These are phyloP conservation scores for Nannizziopsis barbatae DNA, from an alignment of 2,329 filamentous ascomycete genomes.

Conservation along the genomic window DNA sequence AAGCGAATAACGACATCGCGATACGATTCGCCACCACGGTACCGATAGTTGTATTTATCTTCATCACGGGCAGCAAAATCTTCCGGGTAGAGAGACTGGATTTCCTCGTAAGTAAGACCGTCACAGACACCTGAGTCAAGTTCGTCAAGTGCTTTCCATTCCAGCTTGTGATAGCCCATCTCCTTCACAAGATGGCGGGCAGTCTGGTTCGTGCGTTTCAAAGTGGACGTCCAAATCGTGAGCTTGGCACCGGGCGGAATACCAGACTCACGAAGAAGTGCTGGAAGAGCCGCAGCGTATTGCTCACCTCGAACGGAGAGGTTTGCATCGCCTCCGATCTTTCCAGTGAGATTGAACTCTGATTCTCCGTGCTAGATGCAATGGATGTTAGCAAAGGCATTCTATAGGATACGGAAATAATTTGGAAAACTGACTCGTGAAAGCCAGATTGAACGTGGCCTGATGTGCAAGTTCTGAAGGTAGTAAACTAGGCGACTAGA, in stretches of 20 bases:
- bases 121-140: slow-evolving; percentile 95
- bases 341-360: slow-evolving; percentile 75
- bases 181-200: slow-evolving; percentile 66
- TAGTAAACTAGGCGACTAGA: slow-evolving; percentile 97
- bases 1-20: slow-evolving; percentile 94
- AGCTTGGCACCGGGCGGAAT: slow-evolving; percentile 56
- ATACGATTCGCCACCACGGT: slow-evolving; percentile 90
- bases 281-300: slow-evolving; percentile 75
- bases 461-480: slow-evolving; percentile 96
- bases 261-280: slow-evolving; percentile 73
- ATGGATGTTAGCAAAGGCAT: slow-evolving; percentile 16
- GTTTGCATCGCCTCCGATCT: slow-evolving; percentile 85
- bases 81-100: slow-evolving; percentile 79
- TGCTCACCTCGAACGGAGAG: slow-evolving; percentile 76
- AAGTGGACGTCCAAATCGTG: slow-evolving; percentile 64
- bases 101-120: slow-evolving; percentile 89
- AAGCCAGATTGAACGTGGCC: slow-evolving; percentile 89
- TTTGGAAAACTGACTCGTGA: slow-evolving; percentile 57
- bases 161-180: slow-evolving; percentile 70
- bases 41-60: slow-evolving; percentile 99
- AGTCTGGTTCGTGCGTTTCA: slow-evolving; percentile 81
- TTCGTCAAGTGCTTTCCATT: slow-evolving; percentile 98
- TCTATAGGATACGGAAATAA: neutral
- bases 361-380: slow-evolving; percentile 74
- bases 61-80: slow-evolving; percentile 93